Percentiles rank a stretch among this genome's conserved stretches.
Conservation (phyloP, 192 early-diverging fungal genomes). For the Coemansia reversa region DNA sequence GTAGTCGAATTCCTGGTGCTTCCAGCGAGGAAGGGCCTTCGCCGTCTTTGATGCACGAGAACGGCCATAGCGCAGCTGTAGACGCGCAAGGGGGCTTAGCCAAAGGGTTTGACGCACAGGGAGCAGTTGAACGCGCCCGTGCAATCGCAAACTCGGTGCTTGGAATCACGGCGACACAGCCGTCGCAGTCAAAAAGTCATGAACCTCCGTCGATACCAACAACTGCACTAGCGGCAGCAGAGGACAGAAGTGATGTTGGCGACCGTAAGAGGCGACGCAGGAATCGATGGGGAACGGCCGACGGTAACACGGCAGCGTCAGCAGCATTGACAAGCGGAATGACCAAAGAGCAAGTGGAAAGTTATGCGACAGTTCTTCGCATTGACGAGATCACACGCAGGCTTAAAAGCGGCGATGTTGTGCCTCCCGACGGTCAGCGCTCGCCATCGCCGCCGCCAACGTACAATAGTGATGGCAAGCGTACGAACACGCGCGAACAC, state of each 20-base stretch:
- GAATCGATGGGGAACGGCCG: conserved; percentile 87
- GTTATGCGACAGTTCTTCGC: conserved; percentile 69
- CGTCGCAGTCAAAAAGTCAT: conserved; percentile 2
- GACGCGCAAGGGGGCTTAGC: background rate
- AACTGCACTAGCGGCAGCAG: background rate
- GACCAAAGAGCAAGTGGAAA: conserved; percentile 76
- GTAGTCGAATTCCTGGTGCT: conserved; percentile 16
- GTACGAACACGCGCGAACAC: conserved; percentile 92
- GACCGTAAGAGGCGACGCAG: conserved; percentile 67
- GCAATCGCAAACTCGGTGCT: conserved; percentile 49
- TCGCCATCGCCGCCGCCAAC: conserved; percentile 95
- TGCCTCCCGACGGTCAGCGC: conserved; percentile 68
- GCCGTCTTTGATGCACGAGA: background rate
- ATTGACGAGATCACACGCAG: conserved; percentile 88
- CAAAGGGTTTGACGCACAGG: conserved; percentile 19
- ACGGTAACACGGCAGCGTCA: conserved; percentile 70
- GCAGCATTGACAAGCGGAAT: conserved; percentile 76
- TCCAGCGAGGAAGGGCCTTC: conserved; percentile 1
- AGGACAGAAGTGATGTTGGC: conserved; percentile 16
- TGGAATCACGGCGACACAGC: conserved; percentile 1
- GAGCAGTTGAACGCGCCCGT: conserved; percentile 44
- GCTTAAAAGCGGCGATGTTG: conserved; percentile 76
- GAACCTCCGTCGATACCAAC: background rate
- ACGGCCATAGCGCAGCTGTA: background rate
- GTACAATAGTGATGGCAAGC: conserved; percentile 91